A percentile compares a stretch with the other conserved stretches of the same genome.
Evolutionary conservation across 208 protist species (phyloP).

Genomic region (Leishmania major): DNA sequence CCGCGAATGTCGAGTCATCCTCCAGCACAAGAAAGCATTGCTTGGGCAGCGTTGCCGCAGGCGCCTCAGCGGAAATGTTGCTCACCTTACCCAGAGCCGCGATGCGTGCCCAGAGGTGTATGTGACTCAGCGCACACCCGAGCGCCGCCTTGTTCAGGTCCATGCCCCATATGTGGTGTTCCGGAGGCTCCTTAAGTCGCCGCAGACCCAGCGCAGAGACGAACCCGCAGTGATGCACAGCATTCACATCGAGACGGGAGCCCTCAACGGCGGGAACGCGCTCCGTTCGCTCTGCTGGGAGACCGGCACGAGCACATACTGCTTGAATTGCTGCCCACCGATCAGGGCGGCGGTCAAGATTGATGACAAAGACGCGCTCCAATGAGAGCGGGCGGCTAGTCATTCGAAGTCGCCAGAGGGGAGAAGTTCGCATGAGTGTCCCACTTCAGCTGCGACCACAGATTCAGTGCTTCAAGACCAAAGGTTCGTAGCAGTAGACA

Average conservation of each 20-base stretch:
- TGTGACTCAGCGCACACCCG: conserved; percentile 85
- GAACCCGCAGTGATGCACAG: conserved; percentile 43
- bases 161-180: conserved; percentile 85
- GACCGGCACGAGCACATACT: conserved; percentile 33
- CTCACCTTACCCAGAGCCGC: conserved; percentile 32
- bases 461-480: background rate
- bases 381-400: conserved; percentile 14
- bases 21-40: conserved; percentile 2
- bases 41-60: background rate
- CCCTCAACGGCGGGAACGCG: conserved; percentile 74
- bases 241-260: conserved; percentile 17
- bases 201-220: conserved; percentile 58
- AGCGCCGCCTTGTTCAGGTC: conserved; percentile 77
- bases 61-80: background rate
- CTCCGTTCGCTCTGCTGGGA: conserved; percentile 32
- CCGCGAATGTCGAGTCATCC: conserved; percentile 6
- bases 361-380: conserved; percentile 64
- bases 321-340: conserved; percentile 40
- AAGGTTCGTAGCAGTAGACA: background rate
- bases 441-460: background rate
- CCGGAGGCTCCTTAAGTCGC: conserved; percentile 43
- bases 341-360: conserved; percentile 70
- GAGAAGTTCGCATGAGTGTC: background rate
- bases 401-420: background rate
- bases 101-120: conserved; percentile 68